phyloP scores from a whole-genome alignment of 164 flowering plant genomes.

The Berberis thunbergii region DNA sequence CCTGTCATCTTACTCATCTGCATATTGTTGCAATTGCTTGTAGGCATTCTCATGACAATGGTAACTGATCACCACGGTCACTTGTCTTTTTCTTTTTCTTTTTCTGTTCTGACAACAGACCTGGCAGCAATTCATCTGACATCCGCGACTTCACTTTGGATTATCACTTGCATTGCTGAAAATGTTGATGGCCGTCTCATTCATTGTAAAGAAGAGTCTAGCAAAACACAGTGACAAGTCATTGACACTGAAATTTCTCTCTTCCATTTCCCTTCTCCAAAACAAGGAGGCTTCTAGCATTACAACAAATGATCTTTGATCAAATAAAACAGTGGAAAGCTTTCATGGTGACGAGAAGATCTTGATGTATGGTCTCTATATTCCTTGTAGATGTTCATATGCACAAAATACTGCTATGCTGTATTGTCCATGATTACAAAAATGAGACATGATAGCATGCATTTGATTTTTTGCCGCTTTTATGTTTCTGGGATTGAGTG shows the following conservation, averaged over 20 bases:
- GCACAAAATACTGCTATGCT: background rate
- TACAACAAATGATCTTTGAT: background rate
- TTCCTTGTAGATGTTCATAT: background rate
- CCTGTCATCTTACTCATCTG: background rate
- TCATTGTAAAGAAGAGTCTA: constrained; percentile 4
- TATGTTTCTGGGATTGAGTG: no score
- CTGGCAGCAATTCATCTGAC: constrained; percentile 66
- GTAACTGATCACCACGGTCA: background rate
- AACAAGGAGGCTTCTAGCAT: background rate
- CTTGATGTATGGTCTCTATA: background rate
- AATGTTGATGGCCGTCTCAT: background rate
- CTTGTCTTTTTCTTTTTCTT: constrained; percentile 2
- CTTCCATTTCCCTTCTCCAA: background rate
- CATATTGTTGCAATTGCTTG: background rate
- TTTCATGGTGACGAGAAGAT: background rate
- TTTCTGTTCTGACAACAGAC: constrained; percentile 33
- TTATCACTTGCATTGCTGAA: constrained; percentile 44
- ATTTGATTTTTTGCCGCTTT: no score
- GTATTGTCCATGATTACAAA: background rate
- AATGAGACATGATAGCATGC: background rate
- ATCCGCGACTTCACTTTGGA: constrained; percentile 56
- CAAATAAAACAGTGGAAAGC: background rate
- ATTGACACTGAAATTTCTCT: background rate
- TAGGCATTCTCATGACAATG: background rate
- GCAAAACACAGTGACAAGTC: background rate